phyloP scores from a whole-genome alignment of 2,329 filamentous ascomycete species.

The Dactylellina cionopaga region DNA sequence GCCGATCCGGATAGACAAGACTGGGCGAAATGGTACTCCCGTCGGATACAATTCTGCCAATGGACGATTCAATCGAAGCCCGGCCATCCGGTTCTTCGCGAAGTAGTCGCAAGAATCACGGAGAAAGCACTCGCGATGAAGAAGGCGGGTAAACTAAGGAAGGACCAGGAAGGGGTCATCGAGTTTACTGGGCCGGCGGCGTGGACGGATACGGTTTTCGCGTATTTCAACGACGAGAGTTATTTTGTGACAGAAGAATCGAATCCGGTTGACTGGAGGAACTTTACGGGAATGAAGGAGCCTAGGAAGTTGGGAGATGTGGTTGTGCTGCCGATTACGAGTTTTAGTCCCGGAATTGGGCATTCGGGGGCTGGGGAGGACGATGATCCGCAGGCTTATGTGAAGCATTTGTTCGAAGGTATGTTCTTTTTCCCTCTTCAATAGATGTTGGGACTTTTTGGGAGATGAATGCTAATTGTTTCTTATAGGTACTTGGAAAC shows the following conservation, averaged over 20 bases:
- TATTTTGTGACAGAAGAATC: conserved; percentile 84
- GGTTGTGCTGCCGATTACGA: conserved; percentile 91
- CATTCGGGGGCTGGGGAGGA: conserved; percentile 91
- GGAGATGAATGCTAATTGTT: conserved; percentile 15
- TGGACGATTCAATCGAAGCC: conserved; percentile 98
- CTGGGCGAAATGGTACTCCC: conserved; percentile 95
- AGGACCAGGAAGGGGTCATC: conserved; percentile 76
- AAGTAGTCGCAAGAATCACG: conserved; percentile 87
- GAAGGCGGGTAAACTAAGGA: conserved; percentile 71
- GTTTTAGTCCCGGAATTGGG: conserved; percentile 92
- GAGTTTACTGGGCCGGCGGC: conserved; percentile 93
- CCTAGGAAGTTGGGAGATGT: conserved; percentile 93
- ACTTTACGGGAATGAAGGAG: conserved; percentile 86
- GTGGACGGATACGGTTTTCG: conserved; percentile 93
- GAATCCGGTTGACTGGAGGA: conserved; percentile 80
- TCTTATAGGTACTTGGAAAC: conserved; percentile 76
- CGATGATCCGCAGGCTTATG: conserved; percentile 95
- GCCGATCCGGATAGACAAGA: conserved; percentile 92
- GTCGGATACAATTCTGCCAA: conserved; percentile 96
- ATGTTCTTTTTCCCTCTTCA: not conserved
- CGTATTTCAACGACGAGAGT: conserved; percentile 89
- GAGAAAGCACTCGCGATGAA: conserved; percentile 80
- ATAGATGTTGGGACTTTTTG: not conserved
- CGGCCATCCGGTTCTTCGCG: conserved; percentile 88
- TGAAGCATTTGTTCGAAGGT: conserved; percentile 95